Evolutionary conservation across 257 asterid species (phyloP), one percentile per base, ranked within the genome.

Genomic region (Solanum ahanhuiri): DNA sequence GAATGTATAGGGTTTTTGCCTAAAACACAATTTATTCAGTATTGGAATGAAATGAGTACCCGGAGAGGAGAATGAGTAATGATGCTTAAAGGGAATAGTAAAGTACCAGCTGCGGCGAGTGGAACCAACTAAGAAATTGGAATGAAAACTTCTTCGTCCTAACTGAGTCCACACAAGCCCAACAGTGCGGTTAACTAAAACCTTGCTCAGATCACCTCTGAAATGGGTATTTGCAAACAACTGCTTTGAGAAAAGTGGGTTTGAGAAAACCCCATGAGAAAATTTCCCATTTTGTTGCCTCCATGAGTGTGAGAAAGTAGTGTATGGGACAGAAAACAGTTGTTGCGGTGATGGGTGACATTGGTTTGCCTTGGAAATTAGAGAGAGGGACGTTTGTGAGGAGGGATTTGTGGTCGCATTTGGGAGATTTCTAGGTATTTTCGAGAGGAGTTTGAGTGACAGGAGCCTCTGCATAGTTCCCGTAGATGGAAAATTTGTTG

Each of bases 61-160:
- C 15, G 39, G 43, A 70, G 75, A 69, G 10, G 37, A 3, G 37
- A 67, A 67, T 1, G 3, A 34, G 54, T 37, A 75, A 76, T 12
- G n/a, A 28, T 77, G 64, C 23, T 77, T 70, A 48, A 20, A 9
- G 51, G 82, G 70, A 20, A 85, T 41, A 31, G 35, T 5, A 17
- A 2, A 70, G 70, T 85, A 85, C 87, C 87, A 25, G 70, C 48
- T 25, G 48, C 48, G 69, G 18, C 12, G 72, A 85, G 54, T 20
- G 87, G 83, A 71, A 85, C 84, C 84, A 48, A 70, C 60, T 28
- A 54, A 71, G 87, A n/a, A 85, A 12, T 71, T 63, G 20, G 86
- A 84, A 4, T 31, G 86, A 41, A 84, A 84, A 66, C 43, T 60
- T 48, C 87, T 54, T 51, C 83, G 23, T 70, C 72, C 69, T 71